Evolutionary conservation across 2,329 filamentous ascomycete genomes (phyloP), one percentile per base, ranked within the genome.

Genomic region (Colletotrichum theobromicola): DNA sequence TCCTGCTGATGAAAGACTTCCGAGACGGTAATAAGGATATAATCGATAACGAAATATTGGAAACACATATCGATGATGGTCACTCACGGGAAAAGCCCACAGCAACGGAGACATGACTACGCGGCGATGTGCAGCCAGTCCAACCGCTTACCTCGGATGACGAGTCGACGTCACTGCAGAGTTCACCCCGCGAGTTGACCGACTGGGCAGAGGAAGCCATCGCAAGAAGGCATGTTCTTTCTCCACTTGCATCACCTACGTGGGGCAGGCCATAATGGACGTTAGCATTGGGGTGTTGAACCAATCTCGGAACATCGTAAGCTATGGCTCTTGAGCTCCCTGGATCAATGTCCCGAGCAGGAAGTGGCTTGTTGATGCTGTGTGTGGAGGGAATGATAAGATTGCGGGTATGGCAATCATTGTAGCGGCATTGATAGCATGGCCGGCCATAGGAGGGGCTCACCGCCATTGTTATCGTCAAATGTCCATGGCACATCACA

Each of bases 1-100:
- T 87, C 9, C 83, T 83, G 0, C 80, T 87, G 5, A 87, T 87
- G 85, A 83, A 84, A 21, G 85, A 87, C 69, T 87, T 87, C 60
- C 81, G 84, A 10, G 85, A 87, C 62, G 85, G 86, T 2, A 82
- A 79, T 26, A 87, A 87, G 76, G 85, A 86, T 24, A 86, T 87
- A 62, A 77, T 86, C 15, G 82, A 85, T 57, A 83, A 87, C 35
- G 81, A 86, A 77, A 84, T 87, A 30, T 80, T 80, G 7, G 81
- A 82, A 55, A 84, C 79, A 6, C 64, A 30, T 8, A 18, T 13
- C 13, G 42, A 50, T 10, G 63, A 57, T 6, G 57, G 50, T n/a
- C 61, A 26, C 5, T 12, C 7, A 16, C n/a, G 28, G 12, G 34
- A 50, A 30, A 35, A 50, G 28, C 10, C 18, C 8, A 50, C 60